phyloP scores from a whole-genome alignment of 805 yeast genomes.

The Candida xyloterini region DNA sequence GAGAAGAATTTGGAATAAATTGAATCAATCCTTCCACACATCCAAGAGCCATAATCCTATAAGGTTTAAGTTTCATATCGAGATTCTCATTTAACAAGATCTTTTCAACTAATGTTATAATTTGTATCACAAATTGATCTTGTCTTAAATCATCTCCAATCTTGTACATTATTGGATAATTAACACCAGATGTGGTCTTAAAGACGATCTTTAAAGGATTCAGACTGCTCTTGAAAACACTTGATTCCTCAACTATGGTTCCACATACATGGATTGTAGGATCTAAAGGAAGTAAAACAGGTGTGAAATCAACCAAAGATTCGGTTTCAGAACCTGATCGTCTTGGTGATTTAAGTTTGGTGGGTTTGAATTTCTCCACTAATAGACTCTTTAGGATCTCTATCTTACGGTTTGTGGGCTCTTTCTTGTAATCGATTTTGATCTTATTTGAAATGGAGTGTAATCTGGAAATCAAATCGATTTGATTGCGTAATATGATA shows the following conservation, averaged over 20 bases:
- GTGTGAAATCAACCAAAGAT: constrained; percentile 38
- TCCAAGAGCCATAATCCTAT: constrained; percentile 85
- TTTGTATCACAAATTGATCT: constrained; percentile 95
- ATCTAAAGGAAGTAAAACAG: constrained; percentile 76
- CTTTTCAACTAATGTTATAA: constrained; percentile 86
- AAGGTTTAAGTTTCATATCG: constrained; percentile 84
- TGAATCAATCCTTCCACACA: constrained; percentile 90
- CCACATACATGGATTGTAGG: constrained; percentile 76
- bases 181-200: constrained; percentile 49
- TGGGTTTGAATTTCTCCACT: constrained; percentile 43
- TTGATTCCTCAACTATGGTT: constrained; percentile 70
- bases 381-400: constrained; percentile 63
- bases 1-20: constrained; percentile 89
- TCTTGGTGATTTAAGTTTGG: constrained; percentile 13
- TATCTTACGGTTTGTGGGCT: constrained; percentile 71
- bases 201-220: constrained; percentile 85
- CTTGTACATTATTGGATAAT: constrained; percentile 85
- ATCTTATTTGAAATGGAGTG: constrained; percentile 63
- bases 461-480: constrained; percentile 62
- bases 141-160: constrained; percentile 95
- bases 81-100: constrained; percentile 84
- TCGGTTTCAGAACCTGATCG: constrained; percentile 18
- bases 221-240: constrained; percentile 87
- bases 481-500: constrained; percentile 45
- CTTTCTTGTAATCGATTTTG: constrained; percentile 56